phyloP scores from a whole-genome alignment of 1,139 yeast species.

The Oligophagozyma castellii region DNA sequence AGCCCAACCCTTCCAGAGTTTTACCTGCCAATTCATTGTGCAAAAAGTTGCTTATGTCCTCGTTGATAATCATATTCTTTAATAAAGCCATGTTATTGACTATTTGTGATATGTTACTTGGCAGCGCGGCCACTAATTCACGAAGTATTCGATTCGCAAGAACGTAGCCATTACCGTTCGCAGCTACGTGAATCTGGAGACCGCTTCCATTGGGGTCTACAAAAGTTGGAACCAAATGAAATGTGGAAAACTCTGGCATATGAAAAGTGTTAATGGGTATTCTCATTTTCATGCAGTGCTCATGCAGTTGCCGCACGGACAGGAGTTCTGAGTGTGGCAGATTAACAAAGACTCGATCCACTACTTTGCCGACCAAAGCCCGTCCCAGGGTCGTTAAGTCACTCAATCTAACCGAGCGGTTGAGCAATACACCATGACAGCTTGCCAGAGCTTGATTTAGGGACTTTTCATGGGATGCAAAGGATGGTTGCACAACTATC shows the following conservation, averaged over 20 bases:
- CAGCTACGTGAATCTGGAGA: conserved; percentile 72
- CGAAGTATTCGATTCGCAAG: conserved; percentile 70
- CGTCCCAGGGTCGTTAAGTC: conserved; percentile 51
- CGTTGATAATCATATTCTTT: conserved; percentile 40
- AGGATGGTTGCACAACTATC: conserved; percentile 29
- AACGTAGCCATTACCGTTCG: conserved; percentile 84
- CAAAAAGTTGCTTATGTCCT: conserved; percentile 29
- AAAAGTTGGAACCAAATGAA: conserved; percentile 62
- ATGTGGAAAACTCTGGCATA: conserved; percentile 56
- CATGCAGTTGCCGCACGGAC: conserved; percentile 30
- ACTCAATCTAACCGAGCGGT: conserved; percentile 27
- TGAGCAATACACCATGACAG: conserved; percentile 16
- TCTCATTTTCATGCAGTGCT: conserved; percentile 42
- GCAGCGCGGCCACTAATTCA: conserved; percentile 53
- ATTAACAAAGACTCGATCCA: conserved; percentile 65
- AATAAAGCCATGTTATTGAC: conserved; percentile 59
- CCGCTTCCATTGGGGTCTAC: conserved; percentile 43
- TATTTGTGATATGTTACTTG: conserved; percentile 54
- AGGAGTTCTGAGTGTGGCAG: conserved; percentile 24
- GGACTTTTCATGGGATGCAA: conserved; percentile 9
- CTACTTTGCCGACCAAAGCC: conserved; percentile 42
- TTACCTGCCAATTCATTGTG: conserved; percentile 9
- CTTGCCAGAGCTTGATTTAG: conserved; percentile 15
- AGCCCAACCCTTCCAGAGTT: conserved; percentile 31
- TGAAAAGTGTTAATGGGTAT: conserved; percentile 78